Evolutionary conservation across 2,329 filamentous ascomycete genomes (phyloP).

Genomic region (Xylaria arbuscula): DNA sequence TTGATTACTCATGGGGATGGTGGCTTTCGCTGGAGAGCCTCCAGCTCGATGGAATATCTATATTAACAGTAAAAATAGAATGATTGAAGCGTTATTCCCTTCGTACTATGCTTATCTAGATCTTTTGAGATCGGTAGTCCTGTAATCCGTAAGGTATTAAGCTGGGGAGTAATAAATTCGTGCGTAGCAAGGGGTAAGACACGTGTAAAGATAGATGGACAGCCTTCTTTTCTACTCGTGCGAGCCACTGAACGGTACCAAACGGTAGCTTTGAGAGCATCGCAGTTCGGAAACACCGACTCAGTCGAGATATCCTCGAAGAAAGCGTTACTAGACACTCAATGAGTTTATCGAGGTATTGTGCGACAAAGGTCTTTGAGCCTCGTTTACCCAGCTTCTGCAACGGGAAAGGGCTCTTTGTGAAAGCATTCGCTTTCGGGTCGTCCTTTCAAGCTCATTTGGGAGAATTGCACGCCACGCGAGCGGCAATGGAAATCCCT

Average conservation of each 20-base stretch:
- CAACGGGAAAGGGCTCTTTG: constrained; percentile 7
- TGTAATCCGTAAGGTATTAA: not conserved
- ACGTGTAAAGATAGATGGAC: not conserved
- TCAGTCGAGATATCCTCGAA: not conserved
- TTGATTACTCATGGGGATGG: constrained; percentile 15
- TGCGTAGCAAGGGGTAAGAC: not conserved
- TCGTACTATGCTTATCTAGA: not conserved
- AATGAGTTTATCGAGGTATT: constrained; percentile 9
- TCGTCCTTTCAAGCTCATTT: constrained; percentile 17
- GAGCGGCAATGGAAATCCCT: too few relatives aligned
- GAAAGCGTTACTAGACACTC: not conserved
- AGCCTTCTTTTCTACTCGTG: not conserved
- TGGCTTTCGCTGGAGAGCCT: constrained; percentile 2
- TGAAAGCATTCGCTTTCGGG: constrained; percentile 11
- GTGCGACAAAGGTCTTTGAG: constrained; percentile 18
- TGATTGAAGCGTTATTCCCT: not conserved
- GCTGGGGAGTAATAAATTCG: not conserved
- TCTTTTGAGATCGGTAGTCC: not conserved
- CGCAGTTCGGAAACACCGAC: not conserved
- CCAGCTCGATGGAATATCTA: not conserved
- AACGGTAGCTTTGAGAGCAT: not conserved
- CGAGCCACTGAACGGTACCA: not conserved
- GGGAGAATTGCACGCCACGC: not conserved
- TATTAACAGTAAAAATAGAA: not conserved
- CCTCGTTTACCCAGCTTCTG: not conserved